Evolutionary conservation across 805 yeast genomes (phyloP).

Genomic region (Ogataea angusta): DNA sequence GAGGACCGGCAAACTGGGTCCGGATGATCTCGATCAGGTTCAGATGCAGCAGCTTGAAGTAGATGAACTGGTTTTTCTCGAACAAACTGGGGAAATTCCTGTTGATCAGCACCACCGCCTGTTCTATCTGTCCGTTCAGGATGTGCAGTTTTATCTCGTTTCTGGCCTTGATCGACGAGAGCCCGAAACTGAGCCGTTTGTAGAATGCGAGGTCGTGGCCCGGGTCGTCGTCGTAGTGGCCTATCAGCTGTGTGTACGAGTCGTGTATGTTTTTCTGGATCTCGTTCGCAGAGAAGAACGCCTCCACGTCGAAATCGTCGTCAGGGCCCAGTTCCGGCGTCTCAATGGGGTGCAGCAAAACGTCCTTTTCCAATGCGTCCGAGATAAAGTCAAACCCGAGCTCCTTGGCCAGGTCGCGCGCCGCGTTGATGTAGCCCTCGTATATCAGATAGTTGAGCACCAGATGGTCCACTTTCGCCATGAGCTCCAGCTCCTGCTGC

Average conservation of each 20-base stretch:
- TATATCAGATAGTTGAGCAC: constrained; percentile 71
- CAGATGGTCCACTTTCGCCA: constrained; percentile 43
- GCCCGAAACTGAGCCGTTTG: constrained; percentile 34
- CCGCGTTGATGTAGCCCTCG: constrained; percentile 75
- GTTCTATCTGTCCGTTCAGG: constrained; percentile 56
- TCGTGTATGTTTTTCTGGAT: constrained; percentile 15
- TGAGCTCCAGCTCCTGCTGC: constrained; percentile 13
- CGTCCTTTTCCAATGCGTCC: constrained; percentile 1
- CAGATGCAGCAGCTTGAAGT: constrained; percentile 69
- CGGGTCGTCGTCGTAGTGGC: constrained; percentile 1
- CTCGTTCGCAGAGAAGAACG: constrained; percentile 10
- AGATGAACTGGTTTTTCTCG: constrained; percentile 60
- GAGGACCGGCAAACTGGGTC: constrained; percentile 36
- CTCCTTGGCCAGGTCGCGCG: constrained; percentile 58
- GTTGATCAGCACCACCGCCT: constrained; percentile 55
- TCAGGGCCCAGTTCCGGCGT: constrained; percentile 25
- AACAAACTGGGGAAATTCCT: constrained; percentile 60
- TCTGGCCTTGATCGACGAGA: constrained; percentile 50
- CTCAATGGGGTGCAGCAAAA: not conserved
- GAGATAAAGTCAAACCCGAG: constrained; percentile 34
- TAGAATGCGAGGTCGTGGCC: constrained; percentile 16
- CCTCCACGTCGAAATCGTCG: constrained; percentile 1
- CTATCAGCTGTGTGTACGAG: constrained; percentile 11
- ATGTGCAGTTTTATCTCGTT: constrained; percentile 51
- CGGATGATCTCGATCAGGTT: constrained; percentile 81